phyloP scores from a whole-genome alignment of 805 yeast species.

The Schizosaccharomyces pombe region ASM294v3 CU329670.1:4181501-4182000 shows the following conservation, averaged over 20 bases:
- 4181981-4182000: too few relatives aligned
- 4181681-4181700: background rate
- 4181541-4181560: background rate
- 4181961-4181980: too few relatives aligned
- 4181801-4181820: background rate
- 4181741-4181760: background rate
- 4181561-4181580: constrained; percentile 1
- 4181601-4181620: background rate
- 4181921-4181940: too few relatives aligned
- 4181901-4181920: too few relatives aligned
- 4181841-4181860: too few relatives aligned
- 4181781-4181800: background rate
- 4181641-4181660: background rate
- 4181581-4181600: background rate
- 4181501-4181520: background rate
- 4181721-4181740: background rate
- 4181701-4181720: background rate
- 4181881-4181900: too few relatives aligned
- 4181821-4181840: background rate
- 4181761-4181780: background rate
- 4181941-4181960: too few relatives aligned
- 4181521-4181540: background rate
- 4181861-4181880: too few relatives aligned
- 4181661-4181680: background rate
- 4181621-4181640: background rate